phyloP scores from a whole-genome alignment of 2,329 filamentous ascomycete species.

The Cercospora sp. region DNA sequence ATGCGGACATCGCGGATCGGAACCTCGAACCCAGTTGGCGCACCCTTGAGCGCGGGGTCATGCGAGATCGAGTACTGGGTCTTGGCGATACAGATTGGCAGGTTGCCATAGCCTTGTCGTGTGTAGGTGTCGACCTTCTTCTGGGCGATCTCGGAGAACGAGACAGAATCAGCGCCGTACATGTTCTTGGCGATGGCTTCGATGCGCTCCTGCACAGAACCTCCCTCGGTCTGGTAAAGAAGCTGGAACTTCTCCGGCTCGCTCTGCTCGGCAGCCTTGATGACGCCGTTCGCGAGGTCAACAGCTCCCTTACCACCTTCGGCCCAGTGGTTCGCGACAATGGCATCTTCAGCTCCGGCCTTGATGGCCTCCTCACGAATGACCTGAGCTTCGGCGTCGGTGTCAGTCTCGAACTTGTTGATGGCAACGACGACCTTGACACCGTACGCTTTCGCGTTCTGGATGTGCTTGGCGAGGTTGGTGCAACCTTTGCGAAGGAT shows the following conservation, averaged over 20 bases:
- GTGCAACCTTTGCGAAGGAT: conserved; percentile 85
- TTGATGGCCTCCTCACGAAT: conserved; percentile 88
- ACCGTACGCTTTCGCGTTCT: conserved; percentile 84
- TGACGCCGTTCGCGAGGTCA: conserved; percentile 82
- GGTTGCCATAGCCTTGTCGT: conserved; percentile 83
- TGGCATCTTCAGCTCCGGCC: conserved; percentile 89
- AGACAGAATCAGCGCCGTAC: conserved; percentile 87
- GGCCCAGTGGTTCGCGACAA: conserved; percentile 94
- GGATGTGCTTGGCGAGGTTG: conserved; percentile 93
- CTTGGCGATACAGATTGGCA: conserved; percentile 97
- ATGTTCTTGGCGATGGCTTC: conserved; percentile 86
- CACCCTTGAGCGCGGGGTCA: conserved; percentile 90
- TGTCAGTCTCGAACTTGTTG: conserved; percentile 95
- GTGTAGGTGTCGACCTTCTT: conserved; percentile 96
- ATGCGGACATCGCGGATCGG: conserved; percentile 92
- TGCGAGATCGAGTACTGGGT: conserved; percentile 97
- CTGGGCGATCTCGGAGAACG: conserved; percentile 91
- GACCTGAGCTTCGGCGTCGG: conserved; percentile 83
- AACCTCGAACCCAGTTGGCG: conserved; percentile 89
- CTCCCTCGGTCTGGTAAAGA: conserved; percentile 76
- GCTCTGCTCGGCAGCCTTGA: conserved; percentile 76
- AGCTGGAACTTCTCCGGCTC: conserved; percentile 77
- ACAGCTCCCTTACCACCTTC: conserved; percentile 89
- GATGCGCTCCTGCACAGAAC: conserved; percentile 77
- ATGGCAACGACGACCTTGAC: conserved; percentile 94